Base-by-base conservation (phyloP, 352 stramenopile species). In the Phytophthora melonis region DNA sequence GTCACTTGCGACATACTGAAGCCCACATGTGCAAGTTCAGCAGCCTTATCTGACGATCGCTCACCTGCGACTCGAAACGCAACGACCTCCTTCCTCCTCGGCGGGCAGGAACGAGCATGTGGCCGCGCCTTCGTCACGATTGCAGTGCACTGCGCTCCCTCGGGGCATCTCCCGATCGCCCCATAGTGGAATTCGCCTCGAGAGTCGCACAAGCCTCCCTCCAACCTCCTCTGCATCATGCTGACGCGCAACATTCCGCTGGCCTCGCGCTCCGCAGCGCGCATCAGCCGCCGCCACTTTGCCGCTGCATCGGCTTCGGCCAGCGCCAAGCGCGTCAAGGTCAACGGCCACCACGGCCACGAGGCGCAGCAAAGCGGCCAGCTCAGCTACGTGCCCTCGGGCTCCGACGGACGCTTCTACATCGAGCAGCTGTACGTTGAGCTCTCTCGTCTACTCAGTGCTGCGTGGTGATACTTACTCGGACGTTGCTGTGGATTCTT, bases 401-500 rank as follows among this genome's bases (percentile, higher is more conserved):
- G 76, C 21, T 88, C 84, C 5, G 80, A 93, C 23, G 88, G 88
- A 50, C 78, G 80, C 60, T 93, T 89, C 75, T 65, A 88, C 73
- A 90, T 95, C 49, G 84, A 94, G 54, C 86, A 93, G 72, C 61
- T 88, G 82, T 84, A 73, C 39, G 78, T 72, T 23, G 14, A 43
- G 11, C 1, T 45, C 32, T 21, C 9, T 32, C 2, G 10, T 11
- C 13, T 34, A 19, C 56, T 34, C 53, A 54, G 10, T 34, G n/a
- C 8, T 49, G 13, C 23, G 16, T 9, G 4, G 16, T 41, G 43
- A 30, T 5, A 30, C 25, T 30, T 5, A 30, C 25, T 36, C 41
- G 25, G 47, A 4, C 30, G 27, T 25, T 34, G 5, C 25, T 7
- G 14, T 39, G 21, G 11, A 36, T 10, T 10, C 7, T 8, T 10